Conservation (phyloP, 768 basidiomycete genomes). For the Sarcomyxa edulis region DNA sequence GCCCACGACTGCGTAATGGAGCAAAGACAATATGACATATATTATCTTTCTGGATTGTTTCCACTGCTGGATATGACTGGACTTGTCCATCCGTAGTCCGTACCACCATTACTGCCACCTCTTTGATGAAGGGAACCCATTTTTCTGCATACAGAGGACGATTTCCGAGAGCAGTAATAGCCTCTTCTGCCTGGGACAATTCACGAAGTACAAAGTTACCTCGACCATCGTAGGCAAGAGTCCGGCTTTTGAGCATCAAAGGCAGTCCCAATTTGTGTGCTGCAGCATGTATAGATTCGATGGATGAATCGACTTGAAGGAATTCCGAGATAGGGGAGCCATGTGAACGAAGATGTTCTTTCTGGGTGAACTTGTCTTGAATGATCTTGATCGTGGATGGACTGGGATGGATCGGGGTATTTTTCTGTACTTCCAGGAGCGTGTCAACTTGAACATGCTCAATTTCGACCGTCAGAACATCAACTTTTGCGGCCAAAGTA, state of each 20-base stretch:
- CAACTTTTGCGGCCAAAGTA: slow-evolving; percentile 73
- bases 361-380: slow-evolving; percentile 78
- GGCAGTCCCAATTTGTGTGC: slow-evolving; percentile 69
- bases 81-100: slow-evolving; percentile 71
- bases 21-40: slow-evolving; percentile 92
- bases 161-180: slow-evolving; percentile 48
- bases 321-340: slow-evolving; percentile 58
- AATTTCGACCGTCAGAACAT: slow-evolving; percentile 92
- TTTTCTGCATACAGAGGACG: slow-evolving; percentile 89
- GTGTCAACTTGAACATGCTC: slow-evolving; percentile 87
- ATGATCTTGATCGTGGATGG: slow-evolving; percentile 81
- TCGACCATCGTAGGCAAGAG: slow-evolving; percentile 91
- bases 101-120: slow-evolving; percentile 97
- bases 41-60: slow-evolving; percentile 92
- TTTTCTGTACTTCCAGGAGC: slow-evolving; percentile 54
- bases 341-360: slow-evolving; percentile 70
- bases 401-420: slow-evolving; percentile 62
- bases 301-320: slow-evolving; percentile 48
- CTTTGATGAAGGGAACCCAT: slow-evolving; percentile 84
- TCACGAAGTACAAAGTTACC: slow-evolving; percentile 81
- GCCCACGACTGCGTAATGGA: slow-evolving; percentile 65
- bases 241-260: slow-evolving; percentile 94
- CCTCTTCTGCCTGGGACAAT: slow-evolving; percentile 43
- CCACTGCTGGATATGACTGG: slow-evolving; percentile 83
- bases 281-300: slow-evolving; percentile 47